Base-by-base conservation (phyloP, 2,329 filamentous ascomycete genomes). In the Scolecobasidium constrictum region DNA sequence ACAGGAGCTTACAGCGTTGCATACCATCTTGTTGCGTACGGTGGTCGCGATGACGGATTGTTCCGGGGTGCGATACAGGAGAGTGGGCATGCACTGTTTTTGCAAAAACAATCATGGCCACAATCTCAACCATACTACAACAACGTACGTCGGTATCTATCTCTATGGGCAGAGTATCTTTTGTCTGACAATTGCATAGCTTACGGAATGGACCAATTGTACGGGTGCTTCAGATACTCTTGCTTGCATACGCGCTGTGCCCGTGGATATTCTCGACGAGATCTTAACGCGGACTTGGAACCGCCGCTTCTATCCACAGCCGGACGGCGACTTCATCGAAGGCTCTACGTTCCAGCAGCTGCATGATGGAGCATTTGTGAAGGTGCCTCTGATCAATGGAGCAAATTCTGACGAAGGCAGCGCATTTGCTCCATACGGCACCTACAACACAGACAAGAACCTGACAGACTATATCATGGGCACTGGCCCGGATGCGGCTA, bases 1-100 rank as follows among this genome's bases (percentile, higher is more conserved):
- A n/a, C 62, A 6, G 66, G 66, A 13, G 50, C 57, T 13, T 86
- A 87, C 48, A 86, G 81, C 0, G 81, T 86, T 1, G 73, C 82
- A 39, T 75, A 87, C 52, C 85, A 90, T 51, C 86, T 86, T 74
- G 65, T 76, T 1, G 65, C 88, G 7, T 86, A 84, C 50, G 73
- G 77, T 26, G 84, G 85, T 5, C 34, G 34, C 2, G 81, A 78
- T 42, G 77, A 81, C 52, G 68, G 78, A 1, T 68, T 92, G 1
- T 90, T 92, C 71, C 75, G 81, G 18, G 83, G 67, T 1, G 83
- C 69, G 19, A 88, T 90, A 51, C 88, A 90, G 83, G 75, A 45
- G 9, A 46, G 40, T 20, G 43, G 43, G 5, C 6, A 9, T 6
- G 15, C 40, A 11, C 16, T 28, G 5, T 34, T 19, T 16, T 17